These are phyloP conservation scores for Skeletonema potamos DNA, from an alignment of 108 stramenopile species.

Conservation along the genomic window DNA sequence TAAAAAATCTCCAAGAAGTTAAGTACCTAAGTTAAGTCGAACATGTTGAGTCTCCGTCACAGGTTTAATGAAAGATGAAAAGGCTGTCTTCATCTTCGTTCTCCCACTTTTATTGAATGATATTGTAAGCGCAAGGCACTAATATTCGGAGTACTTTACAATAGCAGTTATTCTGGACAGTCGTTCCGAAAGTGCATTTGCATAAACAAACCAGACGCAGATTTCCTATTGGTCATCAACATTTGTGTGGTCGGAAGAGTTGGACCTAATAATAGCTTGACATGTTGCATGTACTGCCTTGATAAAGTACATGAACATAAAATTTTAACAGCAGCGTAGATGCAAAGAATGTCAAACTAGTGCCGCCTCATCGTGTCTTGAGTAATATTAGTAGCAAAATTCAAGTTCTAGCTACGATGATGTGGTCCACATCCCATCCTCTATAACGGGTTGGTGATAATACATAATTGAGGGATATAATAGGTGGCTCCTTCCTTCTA, in stretches of 20 bases:
- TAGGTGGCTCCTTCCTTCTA: not conserved
- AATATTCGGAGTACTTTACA: too few species aligned
- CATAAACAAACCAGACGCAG: too few species aligned
- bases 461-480: not conserved
- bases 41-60: too few species aligned
- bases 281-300: not conserved
- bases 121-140: too few species aligned
- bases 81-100: too few species aligned
- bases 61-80: too few species aligned
- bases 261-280: not conserved
- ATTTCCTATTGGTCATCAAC: not conserved
- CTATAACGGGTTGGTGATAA: not conserved
- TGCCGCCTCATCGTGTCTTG: not conserved
- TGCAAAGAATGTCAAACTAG: not conserved
- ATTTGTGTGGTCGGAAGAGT: not conserved
- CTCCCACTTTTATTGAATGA: too few species aligned
- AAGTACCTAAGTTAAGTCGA: too few species aligned
- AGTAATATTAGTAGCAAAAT: not conserved
- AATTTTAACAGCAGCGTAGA: not conserved
- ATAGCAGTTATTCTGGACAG: not conserved
- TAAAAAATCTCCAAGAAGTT: too few species aligned
- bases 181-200: too few species aligned
- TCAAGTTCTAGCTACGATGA: not conserved
- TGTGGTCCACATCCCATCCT: not conserved
- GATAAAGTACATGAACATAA: not conserved